Base-by-base conservation (phyloP, 1,284 basidiomycete species). In the Agaricales sp. region DNA sequence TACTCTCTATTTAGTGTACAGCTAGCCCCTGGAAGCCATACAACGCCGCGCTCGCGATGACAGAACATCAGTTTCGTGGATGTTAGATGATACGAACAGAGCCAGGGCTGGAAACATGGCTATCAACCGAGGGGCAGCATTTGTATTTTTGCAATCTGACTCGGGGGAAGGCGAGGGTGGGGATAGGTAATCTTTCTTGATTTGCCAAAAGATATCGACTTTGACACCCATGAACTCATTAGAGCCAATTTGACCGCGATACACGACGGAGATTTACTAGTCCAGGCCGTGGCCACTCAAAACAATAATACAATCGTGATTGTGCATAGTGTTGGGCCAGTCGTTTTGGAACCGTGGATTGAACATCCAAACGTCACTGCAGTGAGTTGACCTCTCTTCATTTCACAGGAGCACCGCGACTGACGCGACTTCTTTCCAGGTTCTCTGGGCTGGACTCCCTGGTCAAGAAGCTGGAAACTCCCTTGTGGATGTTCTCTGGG, bases 401-500 rank as follows among this genome's bases (percentile, higher is more conserved):
- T 49, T 54, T n/a, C 53, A 43, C 24, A 0, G 6, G 37, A 37
- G 16, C 11, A 37, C 30, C 35, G 12, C 25, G n/a, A n/a, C n/a
- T n/a, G n/a, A n/a, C n/a, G n/a, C n/a, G n/a, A n/a, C n/a, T n/a
- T n/a, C n/a, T 38, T 21, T 48, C 3, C 23, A 63, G 63, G 63
- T 71, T 16, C 48, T 75, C 12, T 74, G 69, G 64, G 76, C 78
- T 1, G 70, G 67, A 14, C 59, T 77, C 14, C 75, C 77, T 2
- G 83, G 84, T n/a, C 75, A 79, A 52, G 78, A 82, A 60, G 67
- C 70, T 2, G 80, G 80, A 2, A 78, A 78, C 56, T 61, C 71
- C 3, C 64, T 82, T 38, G 69, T 71, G 11, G 77, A 80, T 50
- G 66, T 77, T 4, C 59, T 77, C 0, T 76, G 67, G 51, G 75